Conservation (phyloP, 75 land plant genomes). For the Larix kaempferi region DNA sequence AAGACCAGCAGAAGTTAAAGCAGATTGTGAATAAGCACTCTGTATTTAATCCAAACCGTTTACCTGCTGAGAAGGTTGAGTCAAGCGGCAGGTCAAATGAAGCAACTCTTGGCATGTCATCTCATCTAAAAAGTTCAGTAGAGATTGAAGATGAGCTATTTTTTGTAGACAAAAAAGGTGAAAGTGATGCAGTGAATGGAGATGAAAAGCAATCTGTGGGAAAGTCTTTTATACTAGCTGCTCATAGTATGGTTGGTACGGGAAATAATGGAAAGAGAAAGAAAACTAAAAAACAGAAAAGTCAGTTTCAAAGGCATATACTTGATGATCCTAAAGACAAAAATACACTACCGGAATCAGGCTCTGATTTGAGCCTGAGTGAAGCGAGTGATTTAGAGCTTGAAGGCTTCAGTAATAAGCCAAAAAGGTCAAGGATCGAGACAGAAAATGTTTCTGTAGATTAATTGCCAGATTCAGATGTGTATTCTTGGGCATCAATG, state of each 20-base stretch:
- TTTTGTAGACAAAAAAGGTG: background rate
- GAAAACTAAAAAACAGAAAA: background rate
- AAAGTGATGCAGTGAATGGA: background rate
- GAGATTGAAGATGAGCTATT: background rate
- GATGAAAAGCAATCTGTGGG: background rate
- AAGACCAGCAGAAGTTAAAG: background rate
- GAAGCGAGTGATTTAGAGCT: slow-evolving; percentile 1
- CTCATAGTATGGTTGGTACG: background rate
- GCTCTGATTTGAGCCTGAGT: slow-evolving; percentile 1
- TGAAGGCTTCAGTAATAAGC: background rate
- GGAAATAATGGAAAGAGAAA: background rate
- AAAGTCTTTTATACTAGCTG: slow-evolving; percentile 3
- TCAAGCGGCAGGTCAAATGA: background rate
- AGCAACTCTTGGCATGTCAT: background rate
- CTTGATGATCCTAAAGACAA: background rate
- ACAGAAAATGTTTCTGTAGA: background rate
- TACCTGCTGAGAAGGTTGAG: background rate
- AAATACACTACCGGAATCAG: background rate
- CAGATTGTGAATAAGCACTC: slow-evolving; percentile 8
- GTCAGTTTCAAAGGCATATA: slow-evolving; percentile 3
- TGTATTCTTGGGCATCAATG: too few relatives aligned
- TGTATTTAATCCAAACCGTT: background rate
- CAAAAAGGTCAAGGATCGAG: background rate
- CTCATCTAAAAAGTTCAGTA: background rate
- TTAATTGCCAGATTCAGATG: background rate